Evolutionary conservation across 768 basidiomycete genomes (phyloP).

Genomic region (Amylocystis lapponica): DNA sequence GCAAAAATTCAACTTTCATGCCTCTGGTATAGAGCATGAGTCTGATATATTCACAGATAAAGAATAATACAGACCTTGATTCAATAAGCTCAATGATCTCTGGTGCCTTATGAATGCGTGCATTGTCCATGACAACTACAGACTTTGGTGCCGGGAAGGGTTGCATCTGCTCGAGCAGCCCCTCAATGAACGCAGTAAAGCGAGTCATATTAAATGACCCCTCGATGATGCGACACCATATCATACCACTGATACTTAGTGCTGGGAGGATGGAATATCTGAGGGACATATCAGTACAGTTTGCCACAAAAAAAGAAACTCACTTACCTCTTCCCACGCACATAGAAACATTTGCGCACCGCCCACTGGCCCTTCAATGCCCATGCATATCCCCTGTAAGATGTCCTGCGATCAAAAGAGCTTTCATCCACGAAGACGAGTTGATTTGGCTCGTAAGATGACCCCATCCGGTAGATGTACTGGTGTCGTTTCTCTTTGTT

Average conservation of each 20-base stretch:
- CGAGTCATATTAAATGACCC: constrained; percentile 22
- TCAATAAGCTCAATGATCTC: no score
- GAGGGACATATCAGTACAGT: not conserved
- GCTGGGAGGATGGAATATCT: constrained; percentile 34
- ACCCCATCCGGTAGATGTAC: constrained; percentile 6
- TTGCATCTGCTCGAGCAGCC: constrained; percentile 32
- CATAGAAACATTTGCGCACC: constrained; percentile 18
- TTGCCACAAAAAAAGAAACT: not conserved
- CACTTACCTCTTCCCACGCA: constrained; percentile 18
- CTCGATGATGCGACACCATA: constrained; percentile 23
- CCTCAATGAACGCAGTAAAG: constrained; percentile 29
- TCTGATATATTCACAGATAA: no score
- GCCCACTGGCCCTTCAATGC: constrained; percentile 18
- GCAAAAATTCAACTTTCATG: constrained; percentile 16
- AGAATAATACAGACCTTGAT: no score
- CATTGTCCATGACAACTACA: constrained; percentile 36
- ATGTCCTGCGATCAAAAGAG: constrained; percentile 24
- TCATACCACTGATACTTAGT: constrained; percentile 28
- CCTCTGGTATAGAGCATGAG: constrained; percentile 23
- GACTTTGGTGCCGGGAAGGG: constrained; percentile 30
- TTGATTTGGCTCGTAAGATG: constrained; percentile 11
- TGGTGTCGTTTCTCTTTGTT: constrained; percentile 6
- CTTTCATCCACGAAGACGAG: constrained; percentile 33
- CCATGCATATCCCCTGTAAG: constrained; percentile 21
- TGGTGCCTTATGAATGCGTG: constrained; percentile 31